phyloP scores from a whole-genome alignment of 176 grass and related monocot genomes.

The Elaeis guineensis region DNA sequence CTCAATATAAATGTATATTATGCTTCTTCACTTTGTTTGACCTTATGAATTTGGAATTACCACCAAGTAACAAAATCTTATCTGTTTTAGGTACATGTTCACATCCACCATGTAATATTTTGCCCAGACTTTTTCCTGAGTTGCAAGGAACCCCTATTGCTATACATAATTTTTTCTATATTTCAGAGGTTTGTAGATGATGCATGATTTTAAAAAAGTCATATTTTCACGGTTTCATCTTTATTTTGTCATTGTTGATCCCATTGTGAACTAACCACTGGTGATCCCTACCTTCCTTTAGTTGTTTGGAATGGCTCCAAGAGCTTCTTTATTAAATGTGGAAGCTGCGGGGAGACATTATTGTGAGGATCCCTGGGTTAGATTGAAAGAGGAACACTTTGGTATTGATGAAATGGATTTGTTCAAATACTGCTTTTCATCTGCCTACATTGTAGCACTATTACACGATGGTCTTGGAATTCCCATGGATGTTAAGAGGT shows the following conservation, averaged over 20 bases:
- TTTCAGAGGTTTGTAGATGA: conserved; percentile 4
- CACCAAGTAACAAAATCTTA: not conserved
- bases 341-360: conserved; percentile 8
- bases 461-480: conserved; percentile 9
- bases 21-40: too few relatives aligned
- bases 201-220: not conserved
- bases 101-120: conserved; percentile 2
- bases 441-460: conserved; percentile 6
- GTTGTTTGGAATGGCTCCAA: conserved; percentile 10
- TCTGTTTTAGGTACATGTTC: conserved; percentile 4
- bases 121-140: not conserved
- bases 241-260: not conserved
- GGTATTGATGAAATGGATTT: conserved; percentile 7
- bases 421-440: conserved; percentile 12
- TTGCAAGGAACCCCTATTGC: not conserved
- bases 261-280: not conserved
- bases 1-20: too few relatives aligned
- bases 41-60: too few relatives aligned
- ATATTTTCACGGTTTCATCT: not conserved
- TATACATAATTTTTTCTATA: not conserved
- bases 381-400: conserved; percentile 2
- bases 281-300: not conserved
- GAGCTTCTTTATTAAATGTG: conserved; percentile 5
- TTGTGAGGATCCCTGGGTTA: conserved; percentile 7
- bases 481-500: conserved; percentile 9